Base-by-base conservation (phyloP, 2,329 filamentous ascomycete genomes). In the Colletotrichum tropicale region DNA sequence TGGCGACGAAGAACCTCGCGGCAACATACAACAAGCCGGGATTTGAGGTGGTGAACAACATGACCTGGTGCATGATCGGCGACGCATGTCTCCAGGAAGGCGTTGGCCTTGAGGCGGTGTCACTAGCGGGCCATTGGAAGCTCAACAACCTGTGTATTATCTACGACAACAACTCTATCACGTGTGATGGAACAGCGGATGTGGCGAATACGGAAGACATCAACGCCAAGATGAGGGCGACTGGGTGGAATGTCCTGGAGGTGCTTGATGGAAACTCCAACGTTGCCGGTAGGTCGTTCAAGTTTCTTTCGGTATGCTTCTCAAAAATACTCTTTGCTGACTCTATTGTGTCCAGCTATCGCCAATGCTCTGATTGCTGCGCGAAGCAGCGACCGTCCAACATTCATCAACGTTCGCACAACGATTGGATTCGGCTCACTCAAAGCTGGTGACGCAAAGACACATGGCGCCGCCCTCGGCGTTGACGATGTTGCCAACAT, bases 131-230 rank as follows among this genome's bases (percentile, higher is more conserved):
- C 1, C 89, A 91, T 80, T 86, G 87, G 80, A 86, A 85, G 77
- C 83, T 92, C 16, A 88, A 89, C 81, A 92, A 92, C 79, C 82
- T 92, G 3, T 87, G 87, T 4, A 81, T 92, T 30, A 88, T 91
- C 61, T 92, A 92, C 77, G 91, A 92, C 78, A 92, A 92, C 81
- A 92, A 92, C 80, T 88, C 90, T 77, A 84, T 92, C 64, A 91
- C 90, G 6, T 92, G 90, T 78, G 90, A 92, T 72, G 90, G 91
- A 1, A 87, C 85, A 3, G 86, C 91, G 4, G 89, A 91, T 79
- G 83, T 88, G n/a, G 72, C 70, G 43, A 91, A 90, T 75, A 89
- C 86, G 0, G 90, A 92, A 77, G 89, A 92, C 65, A 83, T 91
- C 78, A 91, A 92, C 71, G 81, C 85, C 8, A 92, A 91, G 81